Percentiles rank a stretch among this genome's conserved stretches.
phyloP scores from a whole-genome alignment of 139 green algal genomes.

The Micractinium sp. region DNA sequence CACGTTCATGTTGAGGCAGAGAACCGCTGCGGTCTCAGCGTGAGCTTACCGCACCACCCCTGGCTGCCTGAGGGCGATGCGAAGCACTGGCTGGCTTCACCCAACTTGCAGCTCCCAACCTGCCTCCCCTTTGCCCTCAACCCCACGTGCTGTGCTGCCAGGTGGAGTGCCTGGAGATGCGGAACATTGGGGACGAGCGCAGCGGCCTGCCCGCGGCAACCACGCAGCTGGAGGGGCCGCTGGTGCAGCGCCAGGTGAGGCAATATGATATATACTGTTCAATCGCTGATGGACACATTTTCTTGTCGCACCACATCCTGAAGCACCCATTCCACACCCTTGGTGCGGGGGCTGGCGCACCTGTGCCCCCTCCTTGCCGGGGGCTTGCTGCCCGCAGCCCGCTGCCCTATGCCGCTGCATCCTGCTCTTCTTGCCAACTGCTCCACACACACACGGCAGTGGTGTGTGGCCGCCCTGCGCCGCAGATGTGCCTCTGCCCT shows the following conservation, averaged over 20 bases:
- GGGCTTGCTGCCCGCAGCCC: neutral
- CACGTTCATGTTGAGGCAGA: too few species aligned
- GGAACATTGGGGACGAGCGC: constrained; percentile 46
- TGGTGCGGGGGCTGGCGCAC: too few species aligned
- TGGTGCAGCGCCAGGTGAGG: constrained; percentile 76
- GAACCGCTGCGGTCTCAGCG: neutral
- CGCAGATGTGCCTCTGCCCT: neutral
- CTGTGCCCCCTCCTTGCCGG: neutral
- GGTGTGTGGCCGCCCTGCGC: too few species aligned
- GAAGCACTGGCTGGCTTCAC: too few species aligned
- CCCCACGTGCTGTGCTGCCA: too few species aligned
- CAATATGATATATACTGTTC: neutral
- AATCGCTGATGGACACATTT: too few species aligned
- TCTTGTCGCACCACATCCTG: too few species aligned
- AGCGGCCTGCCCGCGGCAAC: constrained; percentile 56
- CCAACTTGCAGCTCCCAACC: too few species aligned
- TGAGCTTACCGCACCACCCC: neutral
- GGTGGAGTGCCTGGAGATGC: constrained; percentile 83
- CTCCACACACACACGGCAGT: too few species aligned
- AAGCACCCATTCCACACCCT: too few species aligned
- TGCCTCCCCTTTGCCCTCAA: too few species aligned
- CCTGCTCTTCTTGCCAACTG: neutral
- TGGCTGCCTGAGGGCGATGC: neutral
- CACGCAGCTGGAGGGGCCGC: constrained; percentile 55
- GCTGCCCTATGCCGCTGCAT: neutral